These are phyloP conservation scores for Perilla frutescens DNA, from an alignment of 257 asterid genomes.

Conservation along the genomic window DNA sequence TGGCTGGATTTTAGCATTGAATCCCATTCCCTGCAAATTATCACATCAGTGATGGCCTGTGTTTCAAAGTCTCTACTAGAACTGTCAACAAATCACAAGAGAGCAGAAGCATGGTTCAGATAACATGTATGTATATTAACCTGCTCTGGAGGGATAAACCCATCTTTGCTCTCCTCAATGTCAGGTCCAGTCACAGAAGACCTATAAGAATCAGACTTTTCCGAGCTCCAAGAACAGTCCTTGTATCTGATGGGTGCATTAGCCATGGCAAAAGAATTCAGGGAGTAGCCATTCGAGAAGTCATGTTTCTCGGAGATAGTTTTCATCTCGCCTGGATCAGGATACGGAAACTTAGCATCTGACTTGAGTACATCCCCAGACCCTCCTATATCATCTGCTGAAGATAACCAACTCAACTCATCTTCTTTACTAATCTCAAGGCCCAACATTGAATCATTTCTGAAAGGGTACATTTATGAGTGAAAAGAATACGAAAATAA, in stretches of 20 bases:
- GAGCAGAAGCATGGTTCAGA: conserved; percentile 9
- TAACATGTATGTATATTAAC: conserved; percentile 37
- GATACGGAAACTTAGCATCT: conserved; percentile 54
- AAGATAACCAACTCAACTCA: conserved; percentile 76
- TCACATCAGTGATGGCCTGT: not conserved
- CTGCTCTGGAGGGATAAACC: conserved; percentile 49
- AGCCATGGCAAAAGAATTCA: conserved; percentile 42
- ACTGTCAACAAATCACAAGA: not conserved
- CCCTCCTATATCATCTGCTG: conserved; percentile 59
- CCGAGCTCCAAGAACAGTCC: conserved; percentile 55
- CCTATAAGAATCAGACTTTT: conserved; percentile 50
- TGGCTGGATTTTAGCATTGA: conserved; percentile 32
- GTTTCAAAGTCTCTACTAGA: conserved; percentile 1
- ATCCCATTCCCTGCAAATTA: conserved; percentile 46
- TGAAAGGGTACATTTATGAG: conserved; percentile 47
- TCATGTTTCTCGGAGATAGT: conserved; percentile 47
- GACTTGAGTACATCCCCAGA: conserved; percentile 49
- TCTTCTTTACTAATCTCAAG: conserved; percentile 62
- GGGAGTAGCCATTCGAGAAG: conserved; percentile 43
- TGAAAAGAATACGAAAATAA: conserved; percentile 15
- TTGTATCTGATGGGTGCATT: conserved; percentile 44
- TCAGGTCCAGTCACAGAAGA: conserved; percentile 51
- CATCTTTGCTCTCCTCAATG: conserved; percentile 44
- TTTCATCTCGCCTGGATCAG: conserved; percentile 48
- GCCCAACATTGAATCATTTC: conserved; percentile 80